Conservation (phyloP, 2,329 filamentous ascomycete genomes). For the Macrophomina pseudophaseolina region DNA sequence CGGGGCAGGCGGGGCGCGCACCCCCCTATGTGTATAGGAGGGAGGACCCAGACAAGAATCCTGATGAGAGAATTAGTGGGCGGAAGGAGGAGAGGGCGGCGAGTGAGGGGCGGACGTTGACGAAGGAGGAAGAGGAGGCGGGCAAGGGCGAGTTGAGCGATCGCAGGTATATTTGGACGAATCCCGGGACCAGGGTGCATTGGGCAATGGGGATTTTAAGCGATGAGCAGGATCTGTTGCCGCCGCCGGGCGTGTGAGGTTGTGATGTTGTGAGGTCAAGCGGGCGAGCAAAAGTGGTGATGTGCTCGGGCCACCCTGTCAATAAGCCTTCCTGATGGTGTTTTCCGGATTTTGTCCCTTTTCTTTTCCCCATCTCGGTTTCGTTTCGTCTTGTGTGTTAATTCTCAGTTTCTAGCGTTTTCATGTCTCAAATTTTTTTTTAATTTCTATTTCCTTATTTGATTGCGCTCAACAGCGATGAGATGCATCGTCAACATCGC, state of each 20-base stretch:
- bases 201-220: slow-evolving; percentile 27
- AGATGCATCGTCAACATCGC: no score
- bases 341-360: no score
- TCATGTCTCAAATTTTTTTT: no score
- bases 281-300: no score
- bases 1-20: slow-evolving; percentile 73
- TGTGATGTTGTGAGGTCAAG: no score
- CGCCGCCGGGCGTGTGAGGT: background rate
- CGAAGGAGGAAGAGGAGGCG: slow-evolving; percentile 5
- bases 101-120: slow-evolving; percentile 8
- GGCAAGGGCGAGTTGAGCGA: slow-evolving; percentile 15
- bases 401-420: no score
- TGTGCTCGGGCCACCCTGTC: background rate
- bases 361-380: no score
- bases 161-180: slow-evolving; percentile 21
- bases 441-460: no score
- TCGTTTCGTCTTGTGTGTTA: no score
- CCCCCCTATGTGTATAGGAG: slow-evolving; percentile 64
- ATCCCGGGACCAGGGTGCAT: slow-evolving; percentile 25
- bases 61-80: slow-evolving; percentile 17
- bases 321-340: background rate
- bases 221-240: slow-evolving; percentile 20
- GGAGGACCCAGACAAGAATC: background rate
- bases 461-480: no score
- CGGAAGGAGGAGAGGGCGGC: slow-evolving; percentile 2